A percentile compares a stretch with the other conserved stretches of the same genome.
phyloP scores from a whole-genome alignment of 768 basidiomycete species.

The Phylloporus sp. region DNA sequence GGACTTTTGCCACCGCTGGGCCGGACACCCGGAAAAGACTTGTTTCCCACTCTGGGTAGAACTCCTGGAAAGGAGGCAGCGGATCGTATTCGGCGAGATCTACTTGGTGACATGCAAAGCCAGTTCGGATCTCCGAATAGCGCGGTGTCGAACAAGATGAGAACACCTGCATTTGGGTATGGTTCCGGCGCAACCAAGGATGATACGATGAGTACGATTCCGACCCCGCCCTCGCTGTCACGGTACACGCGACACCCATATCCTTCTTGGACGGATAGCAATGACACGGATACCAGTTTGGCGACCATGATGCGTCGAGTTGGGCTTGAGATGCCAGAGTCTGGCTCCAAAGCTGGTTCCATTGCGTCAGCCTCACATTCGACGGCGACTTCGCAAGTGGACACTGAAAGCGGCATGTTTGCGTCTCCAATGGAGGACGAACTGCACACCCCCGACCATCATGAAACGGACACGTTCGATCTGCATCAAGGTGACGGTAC shows the following conservation, averaged over 20 bases:
- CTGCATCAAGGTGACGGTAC: conserved; percentile 23
- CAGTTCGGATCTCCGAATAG: conserved; percentile 23
- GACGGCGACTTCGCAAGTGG: conserved; percentile 6
- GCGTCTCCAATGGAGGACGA: conserved; percentile 3
- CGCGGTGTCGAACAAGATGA: conserved; percentile 15
- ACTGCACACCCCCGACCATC: conserved; percentile 22
- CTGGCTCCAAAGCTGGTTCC: conserved; percentile 20
- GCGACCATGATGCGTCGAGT: conserved; percentile 69
- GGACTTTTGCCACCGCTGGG: conserved; percentile 39
- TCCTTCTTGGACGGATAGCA: conserved; percentile 37
- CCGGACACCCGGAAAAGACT: conserved; percentile 65
- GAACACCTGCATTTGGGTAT: conserved; percentile 30
- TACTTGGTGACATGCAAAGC: conserved; percentile 53
- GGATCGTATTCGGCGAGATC: conserved; percentile 59
- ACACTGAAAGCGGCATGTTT: neutral
- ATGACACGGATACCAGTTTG: conserved; percentile 53
- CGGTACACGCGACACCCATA: conserved; percentile 51
- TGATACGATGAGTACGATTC: conserved; percentile 65
- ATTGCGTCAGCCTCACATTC: conserved; percentile 11
- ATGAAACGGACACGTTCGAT: conserved; percentile 23
- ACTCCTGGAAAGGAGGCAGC: conserved; percentile 76
- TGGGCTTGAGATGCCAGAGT: conserved; percentile 43
- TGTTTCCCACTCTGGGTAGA: conserved; percentile 42
- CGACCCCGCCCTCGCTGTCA: conserved; percentile 68
- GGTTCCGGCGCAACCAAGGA: conserved; percentile 31